Conservation (phyloP, 495 filamentous ascomycete genomes). For the Trichoderma parareesei region DNA sequence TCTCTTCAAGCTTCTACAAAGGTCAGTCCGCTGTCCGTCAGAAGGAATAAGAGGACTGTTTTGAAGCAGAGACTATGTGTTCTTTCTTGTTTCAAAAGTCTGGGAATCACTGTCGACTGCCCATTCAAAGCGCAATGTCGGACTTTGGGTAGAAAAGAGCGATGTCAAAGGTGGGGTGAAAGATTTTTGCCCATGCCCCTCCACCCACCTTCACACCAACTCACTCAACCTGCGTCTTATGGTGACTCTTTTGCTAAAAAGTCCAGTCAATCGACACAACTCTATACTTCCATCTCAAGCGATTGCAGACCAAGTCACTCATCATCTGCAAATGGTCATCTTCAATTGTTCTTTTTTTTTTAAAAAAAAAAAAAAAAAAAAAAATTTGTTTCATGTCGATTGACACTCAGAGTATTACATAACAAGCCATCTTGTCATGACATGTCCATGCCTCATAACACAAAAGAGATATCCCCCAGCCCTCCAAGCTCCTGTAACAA, state of each 20-base stretch:
- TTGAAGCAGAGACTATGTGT: neutral
- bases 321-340: neutral
- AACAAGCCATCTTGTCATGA: conserved; percentile 4
- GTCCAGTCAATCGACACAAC: neutral
- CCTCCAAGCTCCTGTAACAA: neutral
- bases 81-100: neutral
- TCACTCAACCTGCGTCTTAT: too few relatives aligned
- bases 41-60: too few relatives aligned
- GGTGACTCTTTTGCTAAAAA: neutral
- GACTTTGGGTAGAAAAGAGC: too few relatives aligned
- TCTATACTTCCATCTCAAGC: neutral
- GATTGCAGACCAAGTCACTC: neutral
- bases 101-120: neutral
- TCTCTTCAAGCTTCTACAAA: too few relatives aligned
- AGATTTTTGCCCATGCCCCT: too few relatives aligned
- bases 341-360: neutral
- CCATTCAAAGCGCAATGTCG: too few relatives aligned
- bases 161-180: too few relatives aligned
- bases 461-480: neutral
- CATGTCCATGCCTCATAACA: neutral
- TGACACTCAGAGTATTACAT: neutral
- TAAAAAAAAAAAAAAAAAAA: too few relatives aligned
- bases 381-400: neutral
- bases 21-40: too few relatives aligned
- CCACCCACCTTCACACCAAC: too few relatives aligned